Evolutionary conservation across 305 asterid species (phyloP), one percentile per base, ranked within the genome.

Genomic region (Galium porrigens): DNA sequence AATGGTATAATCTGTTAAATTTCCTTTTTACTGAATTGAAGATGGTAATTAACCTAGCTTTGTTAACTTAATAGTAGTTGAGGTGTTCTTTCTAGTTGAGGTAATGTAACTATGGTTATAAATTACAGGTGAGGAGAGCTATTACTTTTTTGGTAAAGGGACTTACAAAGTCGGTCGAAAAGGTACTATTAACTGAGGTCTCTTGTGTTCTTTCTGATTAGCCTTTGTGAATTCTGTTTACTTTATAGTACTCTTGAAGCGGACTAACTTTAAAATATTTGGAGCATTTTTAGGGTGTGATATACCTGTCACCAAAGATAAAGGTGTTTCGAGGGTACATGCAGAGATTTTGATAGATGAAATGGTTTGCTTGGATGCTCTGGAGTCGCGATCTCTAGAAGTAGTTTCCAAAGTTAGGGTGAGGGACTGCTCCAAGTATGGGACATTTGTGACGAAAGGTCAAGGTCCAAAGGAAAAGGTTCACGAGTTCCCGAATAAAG

Each of bases 271-370:
- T 29, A 68, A 52, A 5, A 53, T 30, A 8, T 74, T 70, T 46
- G 18, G 15, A 46, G 3, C 52, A 60, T 66, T 64, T 77, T 72
- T 70, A 90, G 97, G 96, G 67, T 92, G 99, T 69, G 99, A 89
- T 68, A 70, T 92, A 70, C 87, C 86, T 66, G 65, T 86, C 53
- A 86, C 82, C 68, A 89, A 83, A 73, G 99, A 92, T 73, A 92
- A 87, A 82, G 94, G 95, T 29, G 95, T 92, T 70, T 92, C 99
- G 33, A 87, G 96, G 87, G 76, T 89, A 76, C 99, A 92, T 75
- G 94, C 99, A 6, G 99, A 92, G 81, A 83, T 89, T 74, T 67
- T 84, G 73, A 75, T 92, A 29, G 92, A 87, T 76, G 95, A 84
- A 78, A 92, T 92, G 95, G 72, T 74, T 68, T 82, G 80, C 76